Evolutionary conservation across 2,329 filamentous ascomycete genomes (phyloP), one percentile per base, ranked within the genome.

Genomic region (Golovinomyces cichoracearum): DNA sequence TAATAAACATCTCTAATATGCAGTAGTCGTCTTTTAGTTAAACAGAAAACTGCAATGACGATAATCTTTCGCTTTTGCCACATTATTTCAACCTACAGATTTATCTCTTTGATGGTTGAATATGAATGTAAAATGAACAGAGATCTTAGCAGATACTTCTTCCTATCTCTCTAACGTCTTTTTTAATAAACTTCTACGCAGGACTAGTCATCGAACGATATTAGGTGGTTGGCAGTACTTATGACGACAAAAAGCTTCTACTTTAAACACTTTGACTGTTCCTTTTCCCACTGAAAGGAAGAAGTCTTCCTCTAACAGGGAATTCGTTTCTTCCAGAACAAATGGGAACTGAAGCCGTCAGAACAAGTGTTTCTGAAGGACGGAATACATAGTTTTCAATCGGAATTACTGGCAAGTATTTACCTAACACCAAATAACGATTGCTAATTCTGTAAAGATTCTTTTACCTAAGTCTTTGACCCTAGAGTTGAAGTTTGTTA

Each of bases 331-430:
- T 40, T 45, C 51, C 38, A 42, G 31, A 35, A 35, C 12, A 35
- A 12, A 12, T 35, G 12, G 31, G 12, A 2, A 10, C 31, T 35
- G 31, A 12, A 12, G 35, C 35, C 9, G 40, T 48, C 42, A 47
- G 48, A 45, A 49, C 21, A 49, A 44, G 50, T 46, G 40, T n/a
- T n/a, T n/a, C 12, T 40, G 35, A 40, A 19, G 35, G 41, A 53
- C 54, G 50, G 48, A 51, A 55, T 54, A 57, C 52, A 55, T 62
- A 62, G 60, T 62, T 62, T 62, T 62, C 60, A 62, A 62, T 62
- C 60, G 57, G 58, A 62, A 60, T 51, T 49, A 53, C 48, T 50
- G 53, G 60, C 61, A 56, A 47, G 55, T 53, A 29, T 49, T 21
- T 44, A 6, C 42, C 41, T 49, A 10, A 9, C 46, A 26, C 4